Base-by-base conservation (phyloP, 306 rosid genomes). In the Gastrolobium villosum region DNA sequence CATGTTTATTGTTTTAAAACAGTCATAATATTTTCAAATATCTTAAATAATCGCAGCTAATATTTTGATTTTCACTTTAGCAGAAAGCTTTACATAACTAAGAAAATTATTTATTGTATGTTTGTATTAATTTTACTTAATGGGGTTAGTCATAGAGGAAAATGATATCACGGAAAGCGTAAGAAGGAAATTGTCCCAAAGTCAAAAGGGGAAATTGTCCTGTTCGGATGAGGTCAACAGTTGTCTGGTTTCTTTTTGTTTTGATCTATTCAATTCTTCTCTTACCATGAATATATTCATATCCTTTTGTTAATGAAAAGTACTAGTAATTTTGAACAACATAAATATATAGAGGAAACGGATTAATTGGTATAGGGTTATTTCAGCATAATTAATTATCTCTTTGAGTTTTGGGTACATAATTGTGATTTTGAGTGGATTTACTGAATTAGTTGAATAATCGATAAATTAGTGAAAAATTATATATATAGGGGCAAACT, bases 111-210 rank as follows among this genome's bases (percentile, higher is more conserved):
- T 34, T 15, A 14, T 61, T 34, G 15, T 10, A 10, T 45, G 10
- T 6, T 76, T 62, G 5, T 14, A 48, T 69, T 6, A 1, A 5
- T 71, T 37, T 56, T 57, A 39, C 65, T 57, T 31, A 7, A 73
- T 73, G 78, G 54, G 31, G 39, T 56, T 41, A 56, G 44, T 43
- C 20, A 30, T 39, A 11, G 41, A 54, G 28, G 67, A 73, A 56
- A 73, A 30, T 30, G 32, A 76, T 20, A 37, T 63, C 62, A 20
- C 37, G 67, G 26, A 41, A 7, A 13, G 6, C 30, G 7, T 5
- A 30, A 39, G 26, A 20, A 11, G 28, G 50, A 20, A 37, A 71
- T 20, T 53, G 50, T 70, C 31, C 2, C 0, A 6, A 45, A 67
- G 72, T 66, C 40, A 44, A 28, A 44, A 2, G 5, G 56, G 31